phyloP scores from a whole-genome alignment of 1,139 yeast genomes.

The Hansenula sp. region DNA sequence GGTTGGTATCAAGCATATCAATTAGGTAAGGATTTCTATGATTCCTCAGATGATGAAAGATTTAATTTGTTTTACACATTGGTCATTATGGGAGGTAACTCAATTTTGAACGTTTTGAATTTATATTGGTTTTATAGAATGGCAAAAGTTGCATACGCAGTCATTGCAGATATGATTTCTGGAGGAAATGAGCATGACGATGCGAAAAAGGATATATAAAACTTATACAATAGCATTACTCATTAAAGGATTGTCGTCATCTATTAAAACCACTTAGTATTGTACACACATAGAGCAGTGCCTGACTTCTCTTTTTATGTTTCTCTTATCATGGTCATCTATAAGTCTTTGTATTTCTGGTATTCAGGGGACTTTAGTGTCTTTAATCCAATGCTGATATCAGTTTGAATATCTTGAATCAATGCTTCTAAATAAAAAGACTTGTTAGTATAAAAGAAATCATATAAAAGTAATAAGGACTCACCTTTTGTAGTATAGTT shows the following conservation, averaged over 20 bases:
- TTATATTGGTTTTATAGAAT: conserved; percentile 79
- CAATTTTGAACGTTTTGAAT: conserved; percentile 64
- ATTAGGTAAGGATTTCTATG: conserved; percentile 51
- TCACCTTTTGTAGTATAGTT: conserved; percentile 67
- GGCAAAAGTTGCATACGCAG: conserved; percentile 59
- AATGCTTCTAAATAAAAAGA: conserved; percentile 55
- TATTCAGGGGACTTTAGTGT: conserved; percentile 39
- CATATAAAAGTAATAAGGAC: conserved; percentile 9
- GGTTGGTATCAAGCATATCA: conserved; percentile 71
- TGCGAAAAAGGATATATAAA: conserved; percentile 21
- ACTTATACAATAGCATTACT: background rate
- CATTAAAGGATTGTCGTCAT: background rate
- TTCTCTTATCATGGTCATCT: too few species aligned
- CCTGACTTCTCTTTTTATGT: too few species aligned
- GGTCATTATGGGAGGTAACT: conserved; percentile 56
- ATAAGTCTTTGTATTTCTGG: conserved; percentile 17
- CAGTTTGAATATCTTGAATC: conserved; percentile 78
- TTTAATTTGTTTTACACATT: conserved; percentile 41
- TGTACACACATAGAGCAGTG: too few species aligned
- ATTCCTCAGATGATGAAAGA: conserved; percentile 35
- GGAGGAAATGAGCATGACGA: conserved; percentile 19
- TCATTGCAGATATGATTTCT: conserved; percentile 18
- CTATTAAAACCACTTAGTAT: too few species aligned
- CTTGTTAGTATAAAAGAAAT: conserved; percentile 2
- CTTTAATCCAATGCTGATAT: conserved; percentile 62